phyloP scores from a whole-genome alignment of 2,329 filamentous ascomycete species.

The Phialophora tarda region DNA sequence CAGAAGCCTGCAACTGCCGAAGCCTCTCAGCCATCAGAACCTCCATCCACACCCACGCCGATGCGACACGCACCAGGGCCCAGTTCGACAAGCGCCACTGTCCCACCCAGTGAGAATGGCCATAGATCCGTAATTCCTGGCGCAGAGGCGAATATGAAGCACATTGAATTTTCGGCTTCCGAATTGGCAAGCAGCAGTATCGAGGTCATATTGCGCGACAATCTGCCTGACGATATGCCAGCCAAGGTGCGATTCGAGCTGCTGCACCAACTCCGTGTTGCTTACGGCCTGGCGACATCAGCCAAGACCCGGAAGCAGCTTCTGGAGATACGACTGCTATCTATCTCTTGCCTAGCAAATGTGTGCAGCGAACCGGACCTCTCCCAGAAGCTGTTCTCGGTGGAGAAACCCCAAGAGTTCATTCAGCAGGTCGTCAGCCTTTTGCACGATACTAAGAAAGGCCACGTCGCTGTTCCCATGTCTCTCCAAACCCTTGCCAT shows the following conservation, averaged over 20 bases:
- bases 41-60: conserved; percentile 75
- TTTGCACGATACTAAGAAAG: conserved; percentile 79
- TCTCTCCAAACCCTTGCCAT: conserved; percentile 83
- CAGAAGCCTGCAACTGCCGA: conserved; percentile 37
- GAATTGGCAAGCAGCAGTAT: conserved; percentile 35
- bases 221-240: conserved; percentile 67
- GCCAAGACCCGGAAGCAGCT: conserved; percentile 72
- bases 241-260: conserved; percentile 78
- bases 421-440: conserved; percentile 91
- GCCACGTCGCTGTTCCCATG: conserved; percentile 69
- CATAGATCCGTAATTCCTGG: conserved; percentile 47
- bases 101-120: conserved; percentile 50
- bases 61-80: conserved; percentile 67
- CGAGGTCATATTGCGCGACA: conserved; percentile 48
- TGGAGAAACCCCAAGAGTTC: conserved; percentile 86
- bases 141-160: conserved; percentile 13
- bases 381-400: conserved; percentile 80
- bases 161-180: conserved; percentile 30
- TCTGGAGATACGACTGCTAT: conserved; percentile 79
- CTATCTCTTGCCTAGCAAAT: conserved; percentile 88
- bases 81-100: conserved; percentile 51
- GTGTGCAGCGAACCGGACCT: conserved; percentile 85
- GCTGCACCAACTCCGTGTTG: conserved; percentile 79
- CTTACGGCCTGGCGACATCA: conserved; percentile 76
- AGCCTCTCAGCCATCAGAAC: conserved; percentile 47